These are phyloP conservation scores for Cichorium intybus DNA, from an alignment of 140 eudicot species.

Conservation along the genomic window DNA sequence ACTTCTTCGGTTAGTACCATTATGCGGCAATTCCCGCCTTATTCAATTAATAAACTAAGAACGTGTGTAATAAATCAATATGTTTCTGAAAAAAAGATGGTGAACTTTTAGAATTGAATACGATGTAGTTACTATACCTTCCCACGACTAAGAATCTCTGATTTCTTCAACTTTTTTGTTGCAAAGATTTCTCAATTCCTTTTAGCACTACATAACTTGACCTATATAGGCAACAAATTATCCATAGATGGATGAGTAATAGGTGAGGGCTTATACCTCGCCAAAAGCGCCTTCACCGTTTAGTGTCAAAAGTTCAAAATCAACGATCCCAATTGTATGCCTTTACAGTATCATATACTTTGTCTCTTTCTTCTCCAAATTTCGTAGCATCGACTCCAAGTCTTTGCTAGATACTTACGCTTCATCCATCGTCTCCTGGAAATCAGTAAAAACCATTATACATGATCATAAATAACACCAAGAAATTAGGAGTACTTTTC, in stretches of 20 bases:
- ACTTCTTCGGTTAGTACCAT: too few relatives aligned
- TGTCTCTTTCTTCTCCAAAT: constrained; percentile 84
- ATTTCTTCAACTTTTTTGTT: constrained; percentile 83
- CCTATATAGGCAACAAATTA: constrained; percentile 45
- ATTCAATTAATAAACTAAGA: too few relatives aligned
- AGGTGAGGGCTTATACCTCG: constrained; percentile 49
- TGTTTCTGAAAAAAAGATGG: too few relatives aligned
- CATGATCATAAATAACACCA: constrained; percentile 5
- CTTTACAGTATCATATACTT: constrained; percentile 89
- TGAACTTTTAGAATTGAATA: not conserved
- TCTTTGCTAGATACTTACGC: constrained; percentile 75
- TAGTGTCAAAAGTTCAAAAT: constrained; percentile 80
- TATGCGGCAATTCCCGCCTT: too few relatives aligned
- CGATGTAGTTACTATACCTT: constrained; percentile 47
- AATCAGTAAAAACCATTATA: constrained; percentile 6
- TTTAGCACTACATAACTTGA: constrained; percentile 84
- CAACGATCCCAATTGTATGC: constrained; percentile 92
- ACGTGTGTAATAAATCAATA: too few relatives aligned
- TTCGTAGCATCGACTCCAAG: constrained; percentile 71
- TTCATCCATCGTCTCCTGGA: constrained; percentile 73
- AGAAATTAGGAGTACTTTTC: constrained; percentile 48
- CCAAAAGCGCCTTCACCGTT: constrained; percentile 96
- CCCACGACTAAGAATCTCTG: constrained; percentile 96
- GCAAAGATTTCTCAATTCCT: constrained; percentile 78
- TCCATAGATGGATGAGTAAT: not conserved